Evolutionary conservation across 208 protist species (phyloP).

Genomic region (Trypanosoma brucei): DNA sequence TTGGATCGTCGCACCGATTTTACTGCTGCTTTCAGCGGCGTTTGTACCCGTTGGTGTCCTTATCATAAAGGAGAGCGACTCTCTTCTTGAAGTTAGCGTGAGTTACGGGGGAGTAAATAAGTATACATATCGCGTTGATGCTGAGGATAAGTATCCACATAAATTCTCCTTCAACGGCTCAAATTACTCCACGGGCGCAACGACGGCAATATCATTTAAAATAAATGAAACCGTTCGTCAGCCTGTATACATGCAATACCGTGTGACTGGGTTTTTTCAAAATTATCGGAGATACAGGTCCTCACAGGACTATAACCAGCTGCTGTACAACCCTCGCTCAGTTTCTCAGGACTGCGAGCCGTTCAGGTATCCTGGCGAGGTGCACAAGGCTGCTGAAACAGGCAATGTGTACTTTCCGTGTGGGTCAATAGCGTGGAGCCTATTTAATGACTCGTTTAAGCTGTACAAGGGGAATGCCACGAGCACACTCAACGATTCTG

Average conservation of each 20-base stretch:
- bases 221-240: slow-evolving; percentile 15
- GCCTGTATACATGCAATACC: slow-evolving; percentile 24
- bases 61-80: slow-evolving; percentile 20
- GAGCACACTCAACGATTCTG: neutral
- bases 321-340: slow-evolving; percentile 10
- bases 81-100: slow-evolving; percentile 12
- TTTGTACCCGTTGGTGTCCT: slow-evolving; percentile 22
- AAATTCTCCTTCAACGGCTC: slow-evolving; percentile 18
- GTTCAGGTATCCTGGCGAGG: slow-evolving; percentile 26
- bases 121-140: slow-evolving; percentile 13
- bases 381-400: slow-evolving; percentile 3
- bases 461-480: slow-evolving; percentile 15
- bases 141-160: slow-evolving; percentile 1
- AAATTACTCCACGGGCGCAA: slow-evolving; percentile 19
- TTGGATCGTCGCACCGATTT: slow-evolving; percentile 8
- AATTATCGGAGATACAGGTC: slow-evolving; percentile 88
- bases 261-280: slow-evolving; percentile 91
- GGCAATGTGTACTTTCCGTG: slow-evolving; percentile 71
- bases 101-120: slow-evolving; percentile 25
- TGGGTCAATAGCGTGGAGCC: slow-evolving; percentile 83
- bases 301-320: slow-evolving; percentile 28
- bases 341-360: slow-evolving; percentile 19
- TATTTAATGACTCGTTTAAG: slow-evolving; percentile 88
- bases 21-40: slow-evolving; percentile 8
- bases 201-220: slow-evolving; percentile 5